Conservation (phyloP, 805 yeast species). For the Ogataea corticis region DNA sequence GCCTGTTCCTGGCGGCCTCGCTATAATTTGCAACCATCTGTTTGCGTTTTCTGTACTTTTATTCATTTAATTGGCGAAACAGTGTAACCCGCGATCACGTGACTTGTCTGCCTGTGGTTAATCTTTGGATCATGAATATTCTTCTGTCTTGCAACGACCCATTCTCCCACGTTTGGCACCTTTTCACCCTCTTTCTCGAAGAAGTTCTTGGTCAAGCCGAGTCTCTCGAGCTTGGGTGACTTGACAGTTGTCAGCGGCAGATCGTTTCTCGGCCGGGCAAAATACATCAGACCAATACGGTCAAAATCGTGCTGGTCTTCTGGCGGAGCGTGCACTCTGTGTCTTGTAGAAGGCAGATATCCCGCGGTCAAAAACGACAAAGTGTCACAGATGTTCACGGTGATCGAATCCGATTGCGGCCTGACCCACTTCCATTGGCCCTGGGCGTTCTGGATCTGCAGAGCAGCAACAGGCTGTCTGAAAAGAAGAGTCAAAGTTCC, state of each 20-base stretch:
- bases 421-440: constrained; percentile 39
- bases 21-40: no score
- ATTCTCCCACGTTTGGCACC: constrained; percentile 17
- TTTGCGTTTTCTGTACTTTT: no score
- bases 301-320: constrained; percentile 32
- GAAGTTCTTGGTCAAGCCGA: constrained; percentile 32
- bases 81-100: constrained; percentile 15
- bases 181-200: constrained; percentile 9
- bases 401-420: constrained; percentile 36
- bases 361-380: constrained; percentile 39
- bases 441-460: constrained; percentile 35
- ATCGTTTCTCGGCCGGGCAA: constrained; percentile 37
- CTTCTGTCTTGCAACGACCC: constrained; percentile 20
- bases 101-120: constrained; percentile 8
- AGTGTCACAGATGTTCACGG: constrained; percentile 40
- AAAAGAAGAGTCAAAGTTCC: constrained; percentile 38
- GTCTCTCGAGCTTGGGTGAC: constrained; percentile 34
- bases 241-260: constrained; percentile 33
- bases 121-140: constrained; percentile 9
- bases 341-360: constrained; percentile 37
- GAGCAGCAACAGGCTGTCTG: constrained; percentile 39
- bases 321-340: constrained; percentile 39
- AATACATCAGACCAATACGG: constrained; percentile 38
- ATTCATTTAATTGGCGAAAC: constrained; percentile 3
- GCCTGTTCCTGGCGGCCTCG: no score